A percentile compares a stretch with the other conserved stretches of the same genome.
These are phyloP conservation scores for Eimeria tenella DNA, from an alignment of 169 alveolate species.

Conservation along the genomic window DNA sequence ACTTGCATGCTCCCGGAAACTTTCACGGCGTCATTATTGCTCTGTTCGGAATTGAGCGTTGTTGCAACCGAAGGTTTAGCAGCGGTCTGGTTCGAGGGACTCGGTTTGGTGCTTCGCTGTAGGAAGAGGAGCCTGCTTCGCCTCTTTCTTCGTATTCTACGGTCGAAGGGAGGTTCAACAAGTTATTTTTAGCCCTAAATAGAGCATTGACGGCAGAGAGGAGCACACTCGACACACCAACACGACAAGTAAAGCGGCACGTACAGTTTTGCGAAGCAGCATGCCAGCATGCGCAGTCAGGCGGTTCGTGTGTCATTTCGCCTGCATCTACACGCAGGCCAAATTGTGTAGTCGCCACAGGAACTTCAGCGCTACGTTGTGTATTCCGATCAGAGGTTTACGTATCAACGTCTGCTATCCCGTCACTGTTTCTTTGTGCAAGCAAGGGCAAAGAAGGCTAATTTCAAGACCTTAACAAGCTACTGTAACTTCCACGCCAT, in stretches of 20 bases:
- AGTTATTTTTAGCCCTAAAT: background rate
- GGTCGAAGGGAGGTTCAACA: background rate
- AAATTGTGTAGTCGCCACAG: no score
- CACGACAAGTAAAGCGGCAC: background rate
- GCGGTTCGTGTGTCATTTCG: no score
- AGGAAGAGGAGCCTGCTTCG: background rate
- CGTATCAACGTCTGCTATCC: no score
- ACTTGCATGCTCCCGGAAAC: background rate
- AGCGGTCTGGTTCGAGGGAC: background rate
- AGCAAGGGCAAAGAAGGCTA: no score
- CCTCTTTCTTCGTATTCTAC: background rate
- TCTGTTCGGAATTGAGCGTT: background rate
- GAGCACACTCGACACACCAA: slow-evolving; percentile 4
- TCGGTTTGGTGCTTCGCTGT: background rate
- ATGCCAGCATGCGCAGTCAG: no score
- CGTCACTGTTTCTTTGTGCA: no score
- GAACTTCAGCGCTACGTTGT: no score
- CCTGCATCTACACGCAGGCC: no score
- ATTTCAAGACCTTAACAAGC: background rate
- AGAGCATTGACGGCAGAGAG: background rate
- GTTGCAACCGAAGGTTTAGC: background rate
- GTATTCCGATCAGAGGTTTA: no score
- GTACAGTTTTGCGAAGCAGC: no score
- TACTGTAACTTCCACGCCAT: background rate
- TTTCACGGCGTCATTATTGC: background rate